Evolutionary conservation across 768 basidiomycete species (phyloP).

Genomic region (Porphyrellus cyaneotinctus): DNA sequence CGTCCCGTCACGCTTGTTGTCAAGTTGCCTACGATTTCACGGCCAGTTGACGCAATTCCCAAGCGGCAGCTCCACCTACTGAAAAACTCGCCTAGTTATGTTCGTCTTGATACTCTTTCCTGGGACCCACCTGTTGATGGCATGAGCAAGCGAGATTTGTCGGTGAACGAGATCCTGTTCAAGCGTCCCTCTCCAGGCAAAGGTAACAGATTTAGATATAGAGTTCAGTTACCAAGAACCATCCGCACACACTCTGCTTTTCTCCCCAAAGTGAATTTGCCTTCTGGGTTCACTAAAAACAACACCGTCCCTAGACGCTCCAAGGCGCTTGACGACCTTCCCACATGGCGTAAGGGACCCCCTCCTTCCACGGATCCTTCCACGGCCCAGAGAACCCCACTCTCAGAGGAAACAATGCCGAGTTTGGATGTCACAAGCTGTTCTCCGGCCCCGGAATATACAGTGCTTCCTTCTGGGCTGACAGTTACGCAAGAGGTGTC

Average conservation of each 20-base stretch:
- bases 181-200: constrained; percentile 35
- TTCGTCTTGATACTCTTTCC: constrained; percentile 64
- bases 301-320: constrained; percentile 22
- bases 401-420: constrained; percentile 10
- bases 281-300: constrained; percentile 23
- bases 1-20: constrained; percentile 39
- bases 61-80: constrained; percentile 47
- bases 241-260: constrained; percentile 2
- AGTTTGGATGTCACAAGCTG: constrained; percentile 56
- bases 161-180: constrained; percentile 65
- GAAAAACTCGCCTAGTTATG: constrained; percentile 33
- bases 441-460: constrained; percentile 58
- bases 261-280: constrained; percentile 39
- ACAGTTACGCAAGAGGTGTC: constrained; percentile 34
- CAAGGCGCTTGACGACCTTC: constrained; percentile 32
- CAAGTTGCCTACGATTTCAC: constrained; percentile 45
- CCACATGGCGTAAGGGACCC: constrained; percentile 39
- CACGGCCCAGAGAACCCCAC: constrained; percentile 4
- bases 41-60: constrained; percentile 41
- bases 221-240: constrained; percentile 35
- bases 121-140: constrained; percentile 69
- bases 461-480: constrained; percentile 20
- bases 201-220: constrained; percentile 32
- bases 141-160: constrained; percentile 57
- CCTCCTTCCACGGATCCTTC: constrained; percentile 16